Conservation (phyloP, 306 rosid genomes). For the Canavalia gladiata region DNA sequence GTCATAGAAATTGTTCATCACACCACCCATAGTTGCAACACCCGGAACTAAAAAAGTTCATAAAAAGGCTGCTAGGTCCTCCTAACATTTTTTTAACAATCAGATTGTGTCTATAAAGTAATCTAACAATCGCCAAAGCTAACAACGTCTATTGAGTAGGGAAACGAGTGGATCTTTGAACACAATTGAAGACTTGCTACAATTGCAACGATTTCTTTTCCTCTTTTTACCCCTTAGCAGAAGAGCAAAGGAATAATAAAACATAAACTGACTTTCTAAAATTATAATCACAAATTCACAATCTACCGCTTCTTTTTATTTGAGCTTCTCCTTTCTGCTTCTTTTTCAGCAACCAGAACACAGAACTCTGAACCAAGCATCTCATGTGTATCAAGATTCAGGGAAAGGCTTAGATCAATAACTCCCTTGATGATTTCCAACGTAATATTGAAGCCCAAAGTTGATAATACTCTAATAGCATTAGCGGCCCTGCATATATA, state of each 20-base stretch:
- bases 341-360: constrained; percentile 84
- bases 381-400: constrained; percentile 69
- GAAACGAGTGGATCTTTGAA: background rate
- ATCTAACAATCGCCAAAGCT: background rate
- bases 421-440: constrained; percentile 69
- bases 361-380: constrained; percentile 89
- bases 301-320: constrained; percentile 65
- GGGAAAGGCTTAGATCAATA: constrained; percentile 65
- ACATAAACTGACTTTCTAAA: background rate
- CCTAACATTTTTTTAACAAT: constrained; percentile 1
- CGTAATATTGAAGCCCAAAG: constrained; percentile 71
- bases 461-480: constrained; percentile 71
- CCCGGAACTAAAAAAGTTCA: background rate
- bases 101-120: background rate
- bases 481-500: constrained; percentile 84
- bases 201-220: constrained; percentile 12
- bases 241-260: background rate
- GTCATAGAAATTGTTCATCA: background rate
- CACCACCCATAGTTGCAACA: background rate
- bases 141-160: too few species aligned
- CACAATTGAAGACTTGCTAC: constrained; percentile 8
- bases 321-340: constrained; percentile 77
- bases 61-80: background rate
- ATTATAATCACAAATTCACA: constrained; percentile 1
- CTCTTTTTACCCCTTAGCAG: background rate